These are phyloP conservation scores for Obba rivulosa DNA, from an alignment of 768 basidiomycete genomes.

Conservation along the genomic window DNA sequence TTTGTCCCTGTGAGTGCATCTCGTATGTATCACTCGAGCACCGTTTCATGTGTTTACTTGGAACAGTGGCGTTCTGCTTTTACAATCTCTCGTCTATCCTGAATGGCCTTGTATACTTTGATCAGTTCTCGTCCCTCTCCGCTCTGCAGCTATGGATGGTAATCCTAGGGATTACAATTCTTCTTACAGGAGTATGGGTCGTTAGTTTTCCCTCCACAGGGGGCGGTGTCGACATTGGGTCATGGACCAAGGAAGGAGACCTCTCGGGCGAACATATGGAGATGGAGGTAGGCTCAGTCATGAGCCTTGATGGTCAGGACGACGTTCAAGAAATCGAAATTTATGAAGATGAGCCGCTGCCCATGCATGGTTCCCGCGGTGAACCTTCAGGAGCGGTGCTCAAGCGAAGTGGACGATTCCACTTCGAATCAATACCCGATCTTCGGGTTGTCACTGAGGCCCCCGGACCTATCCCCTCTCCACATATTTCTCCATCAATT, in stretches of 20 bases:
- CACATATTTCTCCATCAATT: slow-evolving; percentile 5
- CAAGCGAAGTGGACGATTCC: neutral
- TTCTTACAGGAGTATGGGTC: slow-evolving; percentile 87
- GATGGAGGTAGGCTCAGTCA: slow-evolving; percentile 1
- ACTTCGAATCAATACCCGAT: slow-evolving; percentile 5
- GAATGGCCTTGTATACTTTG: slow-evolving; percentile 85
- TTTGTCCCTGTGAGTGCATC: slow-evolving; percentile 68
- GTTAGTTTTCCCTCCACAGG: slow-evolving; percentile 71
- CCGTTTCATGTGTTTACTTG: slow-evolving; percentile 11
- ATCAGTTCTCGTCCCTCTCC: slow-evolving; percentile 73
- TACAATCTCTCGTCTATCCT: slow-evolving; percentile 92
- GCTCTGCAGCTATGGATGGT: slow-evolving; percentile 72
- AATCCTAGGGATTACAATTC: slow-evolving; percentile 64
- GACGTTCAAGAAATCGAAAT: slow-evolving; percentile 11
- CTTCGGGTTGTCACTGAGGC: slow-evolving; percentile 11
- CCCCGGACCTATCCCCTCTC: slow-evolving; percentile 9
- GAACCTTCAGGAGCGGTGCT: neutral
- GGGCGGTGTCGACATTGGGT: slow-evolving; percentile 41
- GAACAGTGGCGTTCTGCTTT: slow-evolving; percentile 82
- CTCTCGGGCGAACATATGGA: slow-evolving; percentile 14
- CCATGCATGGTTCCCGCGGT: slow-evolving; percentile 13
- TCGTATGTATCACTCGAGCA: neutral
- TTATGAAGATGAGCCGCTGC: slow-evolving; percentile 25
- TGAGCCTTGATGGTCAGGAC: slow-evolving; percentile 7
- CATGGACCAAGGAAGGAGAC: slow-evolving; percentile 40